These are phyloP conservation scores for Euphorbia schlechtendalii DNA, from an alignment of 441 rosid species.

Conservation along the genomic window DNA sequence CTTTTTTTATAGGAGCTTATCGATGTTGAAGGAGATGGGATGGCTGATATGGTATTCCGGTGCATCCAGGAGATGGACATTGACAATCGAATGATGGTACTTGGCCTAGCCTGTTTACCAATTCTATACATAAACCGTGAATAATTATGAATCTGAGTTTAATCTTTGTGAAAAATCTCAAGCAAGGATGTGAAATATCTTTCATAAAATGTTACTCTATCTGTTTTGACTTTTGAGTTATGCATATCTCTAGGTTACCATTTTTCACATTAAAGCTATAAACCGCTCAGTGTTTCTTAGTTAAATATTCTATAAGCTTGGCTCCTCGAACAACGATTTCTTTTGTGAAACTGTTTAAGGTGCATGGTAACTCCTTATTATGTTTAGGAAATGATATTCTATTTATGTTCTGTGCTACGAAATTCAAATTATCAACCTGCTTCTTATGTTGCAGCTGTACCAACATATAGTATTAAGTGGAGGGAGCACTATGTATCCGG, in stretches of 20 bases:
- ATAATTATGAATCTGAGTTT: not conserved
- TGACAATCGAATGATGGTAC: constrained; percentile 94
- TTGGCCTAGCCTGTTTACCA: not conserved
- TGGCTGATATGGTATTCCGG: constrained; percentile 99
- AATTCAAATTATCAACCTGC: constrained; percentile 9
- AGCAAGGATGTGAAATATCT: not conserved
- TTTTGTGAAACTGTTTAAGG: not conserved
- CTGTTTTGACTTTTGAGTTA: not conserved
- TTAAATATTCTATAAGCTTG: too few relatives aligned
- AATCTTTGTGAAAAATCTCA: not conserved
- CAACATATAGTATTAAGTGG: constrained; percentile 98
- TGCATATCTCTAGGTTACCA: not conserved
- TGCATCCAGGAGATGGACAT: constrained; percentile 99
- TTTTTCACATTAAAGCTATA: not conserved
- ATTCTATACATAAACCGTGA: not conserved
- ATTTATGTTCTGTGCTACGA: not conserved
- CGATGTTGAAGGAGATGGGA: constrained; percentile 99
- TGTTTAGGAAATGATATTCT: not conserved
- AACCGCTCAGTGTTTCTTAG: not conserved
- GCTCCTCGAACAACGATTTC: not conserved
- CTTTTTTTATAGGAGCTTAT: constrained; percentile 63
- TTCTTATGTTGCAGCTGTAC: constrained; percentile 58
- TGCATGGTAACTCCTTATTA: too few relatives aligned
- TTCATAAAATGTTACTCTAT: constrained; percentile 1
- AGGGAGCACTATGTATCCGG: constrained; percentile 99